A percentile compares a stretch with the other conserved stretches of the same genome.
phyloP scores from a whole-genome alignment of 2,329 filamentous ascomycete genomes.

The Chalaropsis ovoidea region DNA sequence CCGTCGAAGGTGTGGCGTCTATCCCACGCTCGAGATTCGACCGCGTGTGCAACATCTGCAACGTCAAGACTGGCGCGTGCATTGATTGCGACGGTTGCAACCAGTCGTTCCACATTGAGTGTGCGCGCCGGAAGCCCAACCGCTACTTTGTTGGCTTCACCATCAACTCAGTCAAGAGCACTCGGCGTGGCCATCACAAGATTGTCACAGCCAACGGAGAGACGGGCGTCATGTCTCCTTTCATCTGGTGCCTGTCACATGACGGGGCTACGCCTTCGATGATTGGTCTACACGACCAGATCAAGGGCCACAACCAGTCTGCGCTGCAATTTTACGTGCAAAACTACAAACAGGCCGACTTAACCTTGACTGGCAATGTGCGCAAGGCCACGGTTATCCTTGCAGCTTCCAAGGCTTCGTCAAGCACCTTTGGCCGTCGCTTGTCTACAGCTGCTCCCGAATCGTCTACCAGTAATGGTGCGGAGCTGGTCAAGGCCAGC shows the following conservation, averaged over 20 bases:
- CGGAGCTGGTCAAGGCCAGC: not conserved
- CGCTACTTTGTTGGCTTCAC: constrained; percentile 84
- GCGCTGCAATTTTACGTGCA: constrained; percentile 78
- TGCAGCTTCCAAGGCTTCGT: constrained; percentile 33
- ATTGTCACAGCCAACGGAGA: constrained; percentile 74
- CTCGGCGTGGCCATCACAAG: constrained; percentile 67
- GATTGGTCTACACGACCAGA: constrained; percentile 18
- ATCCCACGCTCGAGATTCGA: constrained; percentile 65
- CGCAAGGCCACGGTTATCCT: constrained; percentile 75
- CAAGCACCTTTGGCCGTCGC: constrained; percentile 39
- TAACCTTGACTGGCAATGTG: constrained; percentile 79
- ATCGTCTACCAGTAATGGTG: constrained; percentile 28
- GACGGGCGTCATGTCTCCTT: constrained; percentile 71
- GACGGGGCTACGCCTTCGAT: constrained; percentile 51
- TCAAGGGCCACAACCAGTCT: constrained; percentile 42
- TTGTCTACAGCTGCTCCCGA: constrained; percentile 41
- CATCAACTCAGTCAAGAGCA: constrained; percentile 78
- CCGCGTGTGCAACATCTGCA: constrained; percentile 75
- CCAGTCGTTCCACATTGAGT: constrained; percentile 69
- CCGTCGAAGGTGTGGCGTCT: constrained; percentile 80
- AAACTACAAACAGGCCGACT: constrained; percentile 89
- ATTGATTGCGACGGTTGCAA: constrained; percentile 70
- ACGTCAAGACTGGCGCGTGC: constrained; percentile 64
- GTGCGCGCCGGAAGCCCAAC: constrained; percentile 59
- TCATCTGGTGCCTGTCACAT: constrained; percentile 88